Conservation (phyloP, 2,329 filamentous ascomycete species). For the Alternaria novae-zelandiae region DNA sequence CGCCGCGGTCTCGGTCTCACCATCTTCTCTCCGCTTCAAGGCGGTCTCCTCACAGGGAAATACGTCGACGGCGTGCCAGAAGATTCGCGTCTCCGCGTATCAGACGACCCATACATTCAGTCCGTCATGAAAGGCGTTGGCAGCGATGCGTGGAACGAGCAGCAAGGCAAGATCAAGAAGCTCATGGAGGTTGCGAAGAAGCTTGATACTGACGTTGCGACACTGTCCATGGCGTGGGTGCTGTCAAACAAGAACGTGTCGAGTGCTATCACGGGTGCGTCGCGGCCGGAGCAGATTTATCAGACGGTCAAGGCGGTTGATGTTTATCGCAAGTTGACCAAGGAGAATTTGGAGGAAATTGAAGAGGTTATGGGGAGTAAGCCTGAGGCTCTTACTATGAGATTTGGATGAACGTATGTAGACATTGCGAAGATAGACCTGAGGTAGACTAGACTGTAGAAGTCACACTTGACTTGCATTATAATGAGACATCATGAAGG, state of each 20-base stretch:
- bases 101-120: conserved; percentile 63
- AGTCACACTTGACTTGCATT: too few relatives aligned
- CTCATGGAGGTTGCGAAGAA: conserved; percentile 64
- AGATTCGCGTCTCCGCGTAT: conserved; percentile 63
- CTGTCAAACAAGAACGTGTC: conserved; percentile 40
- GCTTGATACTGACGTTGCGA: conserved; percentile 63
- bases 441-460: too few relatives aligned
- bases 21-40: conserved; percentile 62
- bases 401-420: too few relatives aligned
- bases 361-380: conserved; percentile 44
- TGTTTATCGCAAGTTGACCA: conserved; percentile 52
- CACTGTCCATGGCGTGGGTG: conserved; percentile 46
- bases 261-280: conserved; percentile 39
- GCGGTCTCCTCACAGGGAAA: conserved; percentile 66
- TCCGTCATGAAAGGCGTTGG: conserved; percentile 48
- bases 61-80: conserved; percentile 67
- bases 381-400: conserved; percentile 30
- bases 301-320: conserved; percentile 53
- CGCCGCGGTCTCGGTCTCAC: conserved; percentile 62
- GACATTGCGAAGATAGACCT: too few relatives aligned
- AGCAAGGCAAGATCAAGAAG: conserved; percentile 63
- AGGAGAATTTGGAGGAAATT: conserved; percentile 54
- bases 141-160: conserved; percentile 60
- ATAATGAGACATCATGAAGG: too few relatives aligned
- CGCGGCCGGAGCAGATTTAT: conserved; percentile 38